Conservation (phyloP, 2,329 filamentous ascomycete genomes). For the Cercospora citrullina region DNA sequence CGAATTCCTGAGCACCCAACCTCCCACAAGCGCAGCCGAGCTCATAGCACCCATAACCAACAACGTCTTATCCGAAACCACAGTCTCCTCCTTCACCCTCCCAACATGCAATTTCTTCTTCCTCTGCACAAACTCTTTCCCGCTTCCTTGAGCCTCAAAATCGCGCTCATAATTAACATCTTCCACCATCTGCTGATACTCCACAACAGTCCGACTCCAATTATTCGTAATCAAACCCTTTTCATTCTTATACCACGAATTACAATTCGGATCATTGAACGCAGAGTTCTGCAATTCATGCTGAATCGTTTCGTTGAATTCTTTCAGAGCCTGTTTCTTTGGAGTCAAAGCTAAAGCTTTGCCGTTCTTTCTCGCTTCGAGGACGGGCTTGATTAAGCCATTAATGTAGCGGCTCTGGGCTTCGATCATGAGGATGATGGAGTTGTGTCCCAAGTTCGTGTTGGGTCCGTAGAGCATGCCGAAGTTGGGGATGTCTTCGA, state of each 20-base stretch:
- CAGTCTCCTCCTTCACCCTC: conserved; percentile 49
- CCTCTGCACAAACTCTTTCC: conserved; percentile 37
- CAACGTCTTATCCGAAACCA: conserved; percentile 42
- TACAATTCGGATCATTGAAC: conserved; percentile 58
- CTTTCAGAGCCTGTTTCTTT: conserved; percentile 41
- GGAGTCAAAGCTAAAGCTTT: conserved; percentile 50
- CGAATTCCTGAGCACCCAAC: conserved; percentile 50
- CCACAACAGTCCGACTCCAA: conserved; percentile 54
- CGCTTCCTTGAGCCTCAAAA: conserved; percentile 42
- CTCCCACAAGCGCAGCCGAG: conserved; percentile 41
- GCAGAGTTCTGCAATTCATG: conserved; percentile 44
- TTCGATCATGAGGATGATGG: conserved; percentile 64
- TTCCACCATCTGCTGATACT: conserved; percentile 54
- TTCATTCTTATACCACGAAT: conserved; percentile 58
- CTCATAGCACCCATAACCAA: conserved; percentile 41
- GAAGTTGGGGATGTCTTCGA: conserved; percentile 57
- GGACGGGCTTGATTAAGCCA: conserved; percentile 51
- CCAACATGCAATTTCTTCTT: conserved; percentile 43
- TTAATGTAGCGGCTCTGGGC: conserved; percentile 58
- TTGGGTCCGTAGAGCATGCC: conserved; percentile 61
- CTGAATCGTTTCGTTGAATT: conserved; percentile 53
- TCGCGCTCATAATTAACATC: conserved; percentile 48
- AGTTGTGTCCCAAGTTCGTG: conserved; percentile 53
- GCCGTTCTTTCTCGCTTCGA: conserved; percentile 47
- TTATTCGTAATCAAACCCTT: conserved; percentile 59